Percentiles rank a stretch among this genome's conserved stretches.
phyloP scores from a whole-genome alignment of 345 rosid genomes.

The Brassica cretica region DNA sequence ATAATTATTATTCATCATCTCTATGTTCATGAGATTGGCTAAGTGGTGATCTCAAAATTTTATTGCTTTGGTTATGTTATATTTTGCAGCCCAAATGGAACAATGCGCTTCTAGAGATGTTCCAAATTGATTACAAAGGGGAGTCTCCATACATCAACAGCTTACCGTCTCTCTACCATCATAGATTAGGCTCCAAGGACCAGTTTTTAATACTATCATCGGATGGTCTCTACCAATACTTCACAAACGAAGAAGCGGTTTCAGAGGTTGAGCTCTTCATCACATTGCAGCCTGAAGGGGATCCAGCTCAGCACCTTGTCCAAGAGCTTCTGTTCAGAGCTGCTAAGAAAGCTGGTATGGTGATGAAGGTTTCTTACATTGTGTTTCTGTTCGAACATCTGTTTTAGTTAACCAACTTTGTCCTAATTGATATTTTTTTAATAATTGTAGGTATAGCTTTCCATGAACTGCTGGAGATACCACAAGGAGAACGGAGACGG shows the following conservation, averaged over 20 bases:
- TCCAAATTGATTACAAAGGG: constrained; percentile 4
- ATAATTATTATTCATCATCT: not conserved
- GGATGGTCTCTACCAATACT: constrained; percentile 5
- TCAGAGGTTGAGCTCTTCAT: constrained; percentile 3
- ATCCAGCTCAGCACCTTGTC: constrained; percentile 7
- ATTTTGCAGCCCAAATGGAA: constrained; percentile 4
- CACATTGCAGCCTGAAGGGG: not conserved
- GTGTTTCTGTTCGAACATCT: not conserved
- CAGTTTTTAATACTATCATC: not conserved
- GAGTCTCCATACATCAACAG: constrained; percentile 7
- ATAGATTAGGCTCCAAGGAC: not conserved
- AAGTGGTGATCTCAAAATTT: not conserved
- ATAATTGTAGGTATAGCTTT: constrained; percentile 76
- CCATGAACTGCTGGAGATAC: constrained; percentile 81
- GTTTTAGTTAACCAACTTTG: not conserved
- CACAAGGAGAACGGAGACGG: constrained; percentile 89
- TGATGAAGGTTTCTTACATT: not conserved
- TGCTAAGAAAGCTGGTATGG: not conserved
- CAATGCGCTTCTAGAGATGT: constrained; percentile 4
- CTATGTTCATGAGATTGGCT: not conserved
- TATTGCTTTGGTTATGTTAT: not conserved
- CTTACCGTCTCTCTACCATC: constrained; percentile 4
- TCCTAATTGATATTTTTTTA: not conserved
- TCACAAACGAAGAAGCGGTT: constrained; percentile 4
- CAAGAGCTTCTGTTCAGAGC: constrained; percentile 7